Evolutionary conservation across 2,329 filamentous ascomycete species (phyloP).

Genomic region (Leptographium radiaticola): DNA sequence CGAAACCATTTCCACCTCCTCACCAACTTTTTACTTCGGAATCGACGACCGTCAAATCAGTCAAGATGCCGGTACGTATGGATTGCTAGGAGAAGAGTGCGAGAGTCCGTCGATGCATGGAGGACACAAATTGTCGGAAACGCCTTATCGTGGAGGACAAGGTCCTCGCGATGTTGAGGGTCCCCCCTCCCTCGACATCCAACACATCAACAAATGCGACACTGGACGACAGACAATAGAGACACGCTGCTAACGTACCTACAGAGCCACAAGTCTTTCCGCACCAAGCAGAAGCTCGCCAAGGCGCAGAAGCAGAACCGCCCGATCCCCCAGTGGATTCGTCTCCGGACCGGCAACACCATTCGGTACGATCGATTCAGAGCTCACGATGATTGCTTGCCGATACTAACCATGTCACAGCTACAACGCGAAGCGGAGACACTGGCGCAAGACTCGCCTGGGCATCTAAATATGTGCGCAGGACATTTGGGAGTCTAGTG

Average conservation of each 20-base stretch:
- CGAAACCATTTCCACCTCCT: background rate
- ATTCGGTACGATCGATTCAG: conserved; percentile 63
- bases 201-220: too few relatives aligned
- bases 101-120: background rate
- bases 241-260: conserved; percentile 11
- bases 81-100: background rate
- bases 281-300: conserved; percentile 99
- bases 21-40: conserved; percentile 14
- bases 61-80: conserved; percentile 27
- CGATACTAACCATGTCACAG: conserved; percentile 31
- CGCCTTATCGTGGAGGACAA: too few relatives aligned
- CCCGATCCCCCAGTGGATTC: conserved; percentile 99
- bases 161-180: too few relatives aligned
- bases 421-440: conserved; percentile 99
- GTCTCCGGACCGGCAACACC: conserved; percentile 95
- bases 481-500: conserved; percentile 1
- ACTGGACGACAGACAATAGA: background rate
- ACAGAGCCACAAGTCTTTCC: conserved; percentile 99
- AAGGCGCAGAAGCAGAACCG: conserved; percentile 99
- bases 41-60: conserved; percentile 20
- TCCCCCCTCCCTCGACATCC: too few relatives aligned
- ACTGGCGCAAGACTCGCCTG: conserved; percentile 99
- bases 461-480: conserved; percentile 62
- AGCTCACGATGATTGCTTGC: too few relatives aligned
- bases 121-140: too few relatives aligned